A percentile compares a stretch with the other conserved stretches of the same genome.
Conservation (phyloP, 306 rosid species). For the Fragaria vesca region DNA sequence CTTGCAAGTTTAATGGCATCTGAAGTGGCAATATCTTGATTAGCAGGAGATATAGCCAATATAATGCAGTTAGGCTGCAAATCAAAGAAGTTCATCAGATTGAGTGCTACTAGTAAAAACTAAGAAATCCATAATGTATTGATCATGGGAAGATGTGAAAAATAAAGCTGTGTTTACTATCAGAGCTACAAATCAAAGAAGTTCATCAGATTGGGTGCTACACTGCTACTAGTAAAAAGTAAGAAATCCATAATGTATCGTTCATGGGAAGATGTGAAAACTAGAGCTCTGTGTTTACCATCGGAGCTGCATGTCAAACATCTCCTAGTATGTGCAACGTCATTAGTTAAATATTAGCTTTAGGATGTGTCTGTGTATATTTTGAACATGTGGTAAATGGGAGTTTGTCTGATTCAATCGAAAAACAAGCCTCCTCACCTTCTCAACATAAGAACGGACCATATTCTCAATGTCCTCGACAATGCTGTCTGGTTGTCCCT, state of each 20-base stretch:
- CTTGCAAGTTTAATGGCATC: constrained; percentile 90
- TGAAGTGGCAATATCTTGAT: constrained; percentile 97
- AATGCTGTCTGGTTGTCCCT: constrained; percentile 86
- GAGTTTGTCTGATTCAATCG: neutral
- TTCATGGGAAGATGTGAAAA: neutral
- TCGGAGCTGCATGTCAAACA: neutral
- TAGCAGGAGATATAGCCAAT: constrained; percentile 92
- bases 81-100: constrained; percentile 39
- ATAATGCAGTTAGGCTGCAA: constrained; percentile 91
- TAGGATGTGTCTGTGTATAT: neutral
- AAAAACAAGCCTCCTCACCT: constrained; percentile 47
- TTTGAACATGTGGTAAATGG: neutral
- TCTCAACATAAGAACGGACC: constrained; percentile 96
- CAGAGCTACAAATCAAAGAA: constrained; percentile 52
- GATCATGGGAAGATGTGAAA: neutral
- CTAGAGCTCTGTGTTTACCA: neutral
- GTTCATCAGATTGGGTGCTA: constrained; percentile 28
- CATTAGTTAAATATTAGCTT: neutral
- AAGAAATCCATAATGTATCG: neutral
- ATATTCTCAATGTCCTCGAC: constrained; percentile 97
- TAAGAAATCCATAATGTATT: neutral
- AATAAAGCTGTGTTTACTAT: neutral
- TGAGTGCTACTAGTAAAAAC: constrained; percentile 10
- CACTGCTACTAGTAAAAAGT: neutral
- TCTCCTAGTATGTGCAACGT: neutral